Conservation (phyloP, 2,329 filamentous ascomycete genomes). For the Pseudogymnoascus sp. region DNA sequence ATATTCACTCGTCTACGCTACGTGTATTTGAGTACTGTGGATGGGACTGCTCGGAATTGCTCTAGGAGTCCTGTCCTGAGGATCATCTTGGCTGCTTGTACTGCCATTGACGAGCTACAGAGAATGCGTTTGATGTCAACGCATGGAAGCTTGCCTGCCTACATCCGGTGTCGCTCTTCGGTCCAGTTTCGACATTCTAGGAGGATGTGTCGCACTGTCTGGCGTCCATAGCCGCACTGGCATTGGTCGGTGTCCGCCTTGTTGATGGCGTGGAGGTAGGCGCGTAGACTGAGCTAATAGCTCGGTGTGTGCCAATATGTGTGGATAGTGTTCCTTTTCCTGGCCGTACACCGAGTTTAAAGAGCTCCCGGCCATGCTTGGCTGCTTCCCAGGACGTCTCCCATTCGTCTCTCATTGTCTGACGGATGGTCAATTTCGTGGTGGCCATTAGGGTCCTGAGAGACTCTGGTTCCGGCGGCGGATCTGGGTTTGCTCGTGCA, state of each 20-base stretch:
- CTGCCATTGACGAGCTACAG: conserved; percentile 27
- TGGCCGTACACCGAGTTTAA: conserved; percentile 18
- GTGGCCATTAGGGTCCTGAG: too few relatives aligned
- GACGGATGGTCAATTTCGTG: too few relatives aligned
- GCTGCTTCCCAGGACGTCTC: too few relatives aligned
- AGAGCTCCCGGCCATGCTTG: too few relatives aligned
- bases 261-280: conserved; percentile 27
- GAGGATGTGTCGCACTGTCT: conserved; percentile 21
- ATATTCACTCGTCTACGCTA: too few relatives aligned
- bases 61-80: conserved; percentile 25
- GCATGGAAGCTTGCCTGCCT: conserved; percentile 18
- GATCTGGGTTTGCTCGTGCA: conserved; percentile 5
- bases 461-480: conserved; percentile 16
- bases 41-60: conserved; percentile 21
- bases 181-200: conserved; percentile 24
- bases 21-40: too few relatives aligned
- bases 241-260: conserved; percentile 26
- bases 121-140: conserved; percentile 29
- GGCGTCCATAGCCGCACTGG: conserved; percentile 17
- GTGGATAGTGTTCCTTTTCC: conserved; percentile 10
- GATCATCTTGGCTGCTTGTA: conserved; percentile 31
- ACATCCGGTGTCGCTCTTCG: conserved; percentile 23
- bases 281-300: conserved; percentile 22
- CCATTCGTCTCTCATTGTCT: too few relatives aligned
- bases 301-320: conserved; percentile 15